phyloP scores from a whole-genome alignment of 495 filamentous ascomycete genomes.

The Hypoxylon rickii region DNA sequence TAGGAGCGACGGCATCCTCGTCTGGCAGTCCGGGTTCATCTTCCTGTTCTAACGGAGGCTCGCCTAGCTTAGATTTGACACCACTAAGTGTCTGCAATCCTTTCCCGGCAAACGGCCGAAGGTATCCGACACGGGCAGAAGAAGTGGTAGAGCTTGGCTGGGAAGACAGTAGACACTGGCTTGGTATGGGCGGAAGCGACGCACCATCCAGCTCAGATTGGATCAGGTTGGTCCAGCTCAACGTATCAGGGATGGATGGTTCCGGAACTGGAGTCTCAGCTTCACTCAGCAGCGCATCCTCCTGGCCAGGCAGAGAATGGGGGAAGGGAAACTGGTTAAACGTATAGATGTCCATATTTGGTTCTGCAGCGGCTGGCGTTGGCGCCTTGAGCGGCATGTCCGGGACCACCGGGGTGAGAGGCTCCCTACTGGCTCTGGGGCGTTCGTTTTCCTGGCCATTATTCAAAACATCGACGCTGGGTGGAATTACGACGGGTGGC shows the following conservation, averaged over 20 bases:
- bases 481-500: conserved; percentile 19
- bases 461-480: conserved; percentile 21
- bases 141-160: conserved; percentile 53
- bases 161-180: conserved; percentile 54
- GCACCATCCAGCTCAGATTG: conserved; percentile 42
- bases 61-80: conserved; percentile 37
- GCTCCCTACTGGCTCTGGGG: conserved; percentile 45
- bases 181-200: conserved; percentile 54
- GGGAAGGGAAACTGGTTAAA: conserved; percentile 36
- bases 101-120: conserved; percentile 54
- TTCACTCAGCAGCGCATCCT: conserved; percentile 26
- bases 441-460: conserved; percentile 53
- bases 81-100: conserved; percentile 53
- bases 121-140: conserved; percentile 50
- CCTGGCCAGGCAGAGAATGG: conserved; percentile 24
- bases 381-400: conserved; percentile 44
- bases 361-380: conserved; percentile 32
- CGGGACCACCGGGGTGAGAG: conserved; percentile 49
- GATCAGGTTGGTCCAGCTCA: conserved; percentile 50
- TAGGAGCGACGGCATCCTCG: conserved; percentile 17
- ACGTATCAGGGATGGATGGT: conserved; percentile 55
- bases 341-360: conserved; percentile 43
- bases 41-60: conserved; percentile 35
- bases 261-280: conserved; percentile 33
- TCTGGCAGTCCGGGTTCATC: conserved; percentile 32